These are phyloP conservation scores for Primulina eburnea DNA, from an alignment of 257 asterid species.

Conservation along the genomic window DNA sequence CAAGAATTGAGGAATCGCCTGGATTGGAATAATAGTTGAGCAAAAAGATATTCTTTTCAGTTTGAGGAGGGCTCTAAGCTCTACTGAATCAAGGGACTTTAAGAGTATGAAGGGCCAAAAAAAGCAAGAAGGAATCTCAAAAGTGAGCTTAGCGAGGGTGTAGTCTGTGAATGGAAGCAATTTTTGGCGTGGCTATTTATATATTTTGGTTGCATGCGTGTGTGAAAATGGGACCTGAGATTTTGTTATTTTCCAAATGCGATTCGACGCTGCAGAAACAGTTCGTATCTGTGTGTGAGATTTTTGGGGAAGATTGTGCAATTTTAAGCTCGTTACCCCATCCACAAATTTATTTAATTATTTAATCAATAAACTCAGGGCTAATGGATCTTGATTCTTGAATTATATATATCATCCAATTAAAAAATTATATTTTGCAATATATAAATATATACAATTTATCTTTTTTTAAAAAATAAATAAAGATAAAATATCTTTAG, in stretches of 20 bases:
- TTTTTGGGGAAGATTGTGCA: neutral
- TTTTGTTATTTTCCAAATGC: neutral
- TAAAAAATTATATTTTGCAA: too few relatives aligned
- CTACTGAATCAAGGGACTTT: slow-evolving; percentile 23
- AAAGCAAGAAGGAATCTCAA: slow-evolving; percentile 43
- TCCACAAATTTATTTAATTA: too few relatives aligned
- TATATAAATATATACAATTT: too few relatives aligned
- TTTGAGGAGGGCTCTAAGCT: slow-evolving; percentile 18
- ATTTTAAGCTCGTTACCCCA: neutral
- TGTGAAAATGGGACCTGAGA: slow-evolving; percentile 9
- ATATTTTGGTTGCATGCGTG: slow-evolving; percentile 43
- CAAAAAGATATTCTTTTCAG: slow-evolving; percentile 18
- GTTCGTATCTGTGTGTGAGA: neutral
- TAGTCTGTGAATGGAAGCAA: slow-evolving; percentile 36
- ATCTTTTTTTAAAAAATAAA: too few relatives aligned
- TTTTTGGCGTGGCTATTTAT: slow-evolving; percentile 44
- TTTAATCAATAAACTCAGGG: too few relatives aligned
- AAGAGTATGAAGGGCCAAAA: slow-evolving; percentile 22
- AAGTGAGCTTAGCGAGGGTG: slow-evolving; percentile 40
- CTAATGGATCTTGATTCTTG: too few relatives aligned
- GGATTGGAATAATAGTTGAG: slow-evolving; percentile 29
- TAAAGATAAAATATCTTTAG: neutral
- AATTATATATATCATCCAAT: too few relatives aligned
- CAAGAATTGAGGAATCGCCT: slow-evolving; percentile 12
- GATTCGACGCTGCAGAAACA: neutral